These are phyloP conservation scores for Heliocybe sulcata DNA, from an alignment of 1,284 basidiomycete genomes.

Conservation along the genomic window DNA sequence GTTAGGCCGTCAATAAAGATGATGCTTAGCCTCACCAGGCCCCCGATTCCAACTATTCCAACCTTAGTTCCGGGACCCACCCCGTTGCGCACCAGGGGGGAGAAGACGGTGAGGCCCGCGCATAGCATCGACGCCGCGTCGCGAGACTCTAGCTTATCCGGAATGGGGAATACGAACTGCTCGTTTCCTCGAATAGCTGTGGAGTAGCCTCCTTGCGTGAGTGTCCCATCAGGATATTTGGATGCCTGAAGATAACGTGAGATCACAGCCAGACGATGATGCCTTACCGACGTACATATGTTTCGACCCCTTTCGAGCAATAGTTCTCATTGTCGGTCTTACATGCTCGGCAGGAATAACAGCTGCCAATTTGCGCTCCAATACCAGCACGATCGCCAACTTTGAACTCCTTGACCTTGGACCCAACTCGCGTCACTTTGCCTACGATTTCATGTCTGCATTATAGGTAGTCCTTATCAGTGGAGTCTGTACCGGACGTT, in stretches of 20 bases:
- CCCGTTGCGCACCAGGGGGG: slow-evolving; percentile 55
- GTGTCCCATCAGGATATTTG: slow-evolving; percentile 44
- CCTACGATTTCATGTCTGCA: slow-evolving; percentile 55
- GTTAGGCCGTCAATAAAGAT: too few species aligned
- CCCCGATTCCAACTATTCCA: slow-evolving; percentile 61
- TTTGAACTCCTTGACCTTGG: slow-evolving; percentile 49
- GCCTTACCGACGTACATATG: slow-evolving; percentile 1
- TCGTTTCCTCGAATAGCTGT: slow-evolving; percentile 61
- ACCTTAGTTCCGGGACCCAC: slow-evolving; percentile 60
- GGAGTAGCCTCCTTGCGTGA: slow-evolving; percentile 57
- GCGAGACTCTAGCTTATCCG: slow-evolving; percentile 46
- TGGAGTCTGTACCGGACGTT: not conserved
- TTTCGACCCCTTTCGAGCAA: slow-evolving; percentile 22
- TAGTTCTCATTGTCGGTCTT: slow-evolving; percentile 50
- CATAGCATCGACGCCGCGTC: slow-evolving; percentile 51
- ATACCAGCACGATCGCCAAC: slow-evolving; percentile 63
- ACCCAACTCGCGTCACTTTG: slow-evolving; percentile 41
- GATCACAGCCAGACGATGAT: not conserved
- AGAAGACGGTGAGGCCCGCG: slow-evolving; percentile 62
- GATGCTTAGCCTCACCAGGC: slow-evolving; percentile 43
- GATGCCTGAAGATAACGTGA: slow-evolving; percentile 3
- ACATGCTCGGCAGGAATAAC: slow-evolving; percentile 47
- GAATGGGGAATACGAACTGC: slow-evolving; percentile 66
- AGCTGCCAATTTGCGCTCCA: slow-evolving; percentile 51
- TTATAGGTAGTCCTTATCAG: not conserved